Evolutionary conservation across 202 grass and related monocot species (phyloP).

Genomic region (Eragrostis tef): DNA sequence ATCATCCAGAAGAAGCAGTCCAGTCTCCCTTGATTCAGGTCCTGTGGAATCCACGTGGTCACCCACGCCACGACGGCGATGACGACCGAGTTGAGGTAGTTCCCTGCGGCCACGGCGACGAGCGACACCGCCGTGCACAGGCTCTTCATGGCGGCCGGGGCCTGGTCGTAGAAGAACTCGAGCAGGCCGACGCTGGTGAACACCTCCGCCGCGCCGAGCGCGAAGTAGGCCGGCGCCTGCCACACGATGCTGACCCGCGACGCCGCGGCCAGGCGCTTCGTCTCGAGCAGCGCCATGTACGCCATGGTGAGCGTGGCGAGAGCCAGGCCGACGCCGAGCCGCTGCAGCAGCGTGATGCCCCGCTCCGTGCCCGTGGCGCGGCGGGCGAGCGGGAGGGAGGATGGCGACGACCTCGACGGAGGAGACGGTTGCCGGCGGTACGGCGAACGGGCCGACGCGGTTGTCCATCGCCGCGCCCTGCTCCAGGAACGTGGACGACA

Average conservation of each 20-base stretch:
- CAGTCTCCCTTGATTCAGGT: neutral
- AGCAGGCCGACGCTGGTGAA: slow-evolving; percentile 33
- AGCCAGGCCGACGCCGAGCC: slow-evolving; percentile 48
- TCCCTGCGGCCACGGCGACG: neutral
- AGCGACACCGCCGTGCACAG: slow-evolving; percentile 4
- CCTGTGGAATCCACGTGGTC: neutral
- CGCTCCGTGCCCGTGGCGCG: slow-evolving; percentile 41
- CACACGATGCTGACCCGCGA: slow-evolving; percentile 26
- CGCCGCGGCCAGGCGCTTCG: neutral
- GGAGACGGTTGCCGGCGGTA: slow-evolving; percentile 46
- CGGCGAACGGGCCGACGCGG: slow-evolving; percentile 29
- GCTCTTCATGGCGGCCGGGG: slow-evolving; percentile 40
- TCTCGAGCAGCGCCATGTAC: slow-evolving; percentile 32
- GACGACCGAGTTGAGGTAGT: neutral
- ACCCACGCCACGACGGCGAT: neutral
- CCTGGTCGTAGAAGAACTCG: slow-evolving; percentile 43
- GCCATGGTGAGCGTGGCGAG: slow-evolving; percentile 32
- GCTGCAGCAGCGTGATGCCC: slow-evolving; percentile 51
- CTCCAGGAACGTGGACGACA: slow-evolving; percentile 50
- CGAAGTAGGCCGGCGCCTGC: slow-evolving; percentile 35
- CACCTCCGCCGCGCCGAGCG: slow-evolving; percentile 26
- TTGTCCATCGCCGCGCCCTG: slow-evolving; percentile 42
- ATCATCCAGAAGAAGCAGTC: slow-evolving; percentile 11
- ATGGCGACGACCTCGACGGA: slow-evolving; percentile 44
- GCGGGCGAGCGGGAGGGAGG: slow-evolving; percentile 42